Conservation (phyloP, 495 filamentous ascomycete genomes). For the Lophium mytilinum region DNA sequence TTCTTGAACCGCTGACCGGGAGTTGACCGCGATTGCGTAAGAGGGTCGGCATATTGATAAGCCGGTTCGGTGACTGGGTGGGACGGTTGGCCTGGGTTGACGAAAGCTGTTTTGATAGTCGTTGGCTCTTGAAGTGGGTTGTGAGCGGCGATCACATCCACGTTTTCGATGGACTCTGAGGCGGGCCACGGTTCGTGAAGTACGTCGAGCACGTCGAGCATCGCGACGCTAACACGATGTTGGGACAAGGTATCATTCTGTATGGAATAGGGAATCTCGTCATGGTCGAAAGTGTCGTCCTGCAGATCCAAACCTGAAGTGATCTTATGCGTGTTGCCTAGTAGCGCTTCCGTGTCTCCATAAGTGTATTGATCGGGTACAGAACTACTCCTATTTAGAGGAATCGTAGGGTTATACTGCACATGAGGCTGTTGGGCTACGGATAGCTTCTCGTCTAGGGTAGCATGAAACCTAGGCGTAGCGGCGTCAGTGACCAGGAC, state of each 20-base stretch:
- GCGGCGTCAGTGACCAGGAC: constrained; percentile 10
- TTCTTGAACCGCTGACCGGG: neutral
- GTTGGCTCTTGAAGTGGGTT: neutral
- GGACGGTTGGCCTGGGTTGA: neutral
- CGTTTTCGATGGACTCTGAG: neutral
- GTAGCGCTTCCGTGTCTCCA: no score
- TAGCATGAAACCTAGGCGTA: constrained; percentile 16
- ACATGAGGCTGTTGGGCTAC: no score
- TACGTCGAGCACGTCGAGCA: neutral
- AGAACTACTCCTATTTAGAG: no score
- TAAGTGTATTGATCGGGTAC: no score
- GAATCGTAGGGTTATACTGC: no score
- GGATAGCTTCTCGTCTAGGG: neutral
- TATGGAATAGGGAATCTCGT: neutral
- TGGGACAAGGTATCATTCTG: neutral
- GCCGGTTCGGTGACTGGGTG: neutral
- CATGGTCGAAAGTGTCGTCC: neutral
- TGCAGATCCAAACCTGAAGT: no score
- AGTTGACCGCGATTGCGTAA: neutral
- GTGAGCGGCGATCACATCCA: neutral
- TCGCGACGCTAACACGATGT: neutral
- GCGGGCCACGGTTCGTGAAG: neutral
- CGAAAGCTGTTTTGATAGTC: neutral
- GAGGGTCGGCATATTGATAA: neutral
- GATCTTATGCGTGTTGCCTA: no score